Conservation (phyloP, 257 asterid species). For the Perilla frutescens region DNA sequence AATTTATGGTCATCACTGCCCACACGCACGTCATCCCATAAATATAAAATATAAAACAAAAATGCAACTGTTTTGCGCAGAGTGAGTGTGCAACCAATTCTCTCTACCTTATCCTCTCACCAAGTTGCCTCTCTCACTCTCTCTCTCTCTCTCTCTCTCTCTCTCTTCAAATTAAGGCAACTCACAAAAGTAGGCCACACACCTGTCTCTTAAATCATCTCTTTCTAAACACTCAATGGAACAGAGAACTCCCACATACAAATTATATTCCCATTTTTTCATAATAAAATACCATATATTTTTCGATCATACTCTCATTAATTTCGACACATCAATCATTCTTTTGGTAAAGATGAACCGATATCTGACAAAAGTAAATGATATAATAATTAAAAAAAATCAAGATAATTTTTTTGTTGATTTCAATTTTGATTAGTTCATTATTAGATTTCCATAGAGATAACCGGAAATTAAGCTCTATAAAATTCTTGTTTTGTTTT, state of each 20-base stretch:
- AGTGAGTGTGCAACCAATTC: slow-evolving; percentile 28
- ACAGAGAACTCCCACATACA: slow-evolving; percentile 17
- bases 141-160: neutral
- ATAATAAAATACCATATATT: neutral
- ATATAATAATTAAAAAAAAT: no score
- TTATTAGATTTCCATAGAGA: no score
- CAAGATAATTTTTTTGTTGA: no score
- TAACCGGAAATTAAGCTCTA: slow-evolving; percentile 2
- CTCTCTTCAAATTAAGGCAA: slow-evolving; percentile 15
- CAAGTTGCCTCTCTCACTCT: slow-evolving; percentile 1
- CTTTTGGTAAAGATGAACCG: neutral
- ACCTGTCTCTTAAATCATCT: slow-evolving; percentile 12
- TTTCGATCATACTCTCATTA: neutral
- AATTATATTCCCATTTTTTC: neutral
- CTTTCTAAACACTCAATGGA: slow-evolving; percentile 28
- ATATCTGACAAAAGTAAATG: neutral
- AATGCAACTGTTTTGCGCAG: slow-evolving; percentile 20
- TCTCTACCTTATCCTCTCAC: slow-evolving; percentile 40
- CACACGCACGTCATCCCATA: neutral
- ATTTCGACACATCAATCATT: slow-evolving; percentile 42
- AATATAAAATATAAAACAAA: neutral
- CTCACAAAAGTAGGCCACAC: slow-evolving; percentile 43
- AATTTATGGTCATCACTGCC: neutral
- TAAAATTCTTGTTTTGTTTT: neutral
- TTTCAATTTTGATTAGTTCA: no score